A percentile compares a stretch with the other conserved stretches of the same genome.
phyloP scores from a whole-genome alignment of 2,329 filamentous ascomycete species.

The Pseudocercospora eumusae region DNA sequence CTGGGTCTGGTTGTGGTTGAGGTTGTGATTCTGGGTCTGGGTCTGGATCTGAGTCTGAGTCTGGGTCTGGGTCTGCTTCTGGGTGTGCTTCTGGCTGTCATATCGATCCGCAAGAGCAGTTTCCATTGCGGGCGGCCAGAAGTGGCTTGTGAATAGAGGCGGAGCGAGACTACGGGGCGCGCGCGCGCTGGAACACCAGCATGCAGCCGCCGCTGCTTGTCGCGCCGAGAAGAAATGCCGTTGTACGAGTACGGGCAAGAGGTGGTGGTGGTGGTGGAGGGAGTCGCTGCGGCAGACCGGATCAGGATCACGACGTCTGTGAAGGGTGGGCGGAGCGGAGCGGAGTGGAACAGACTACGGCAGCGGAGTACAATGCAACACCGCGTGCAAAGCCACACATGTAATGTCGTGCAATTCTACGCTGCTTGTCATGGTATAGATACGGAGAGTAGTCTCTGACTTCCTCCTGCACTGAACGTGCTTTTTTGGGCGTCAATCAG shows the following conservation, averaged over 20 bases:
- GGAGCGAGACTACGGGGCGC: neutral
- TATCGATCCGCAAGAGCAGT: conserved; percentile 6
- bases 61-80: conserved; percentile 15
- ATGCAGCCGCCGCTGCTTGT: neutral
- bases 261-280: no score
- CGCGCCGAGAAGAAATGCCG: neutral
- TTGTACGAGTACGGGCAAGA: neutral
- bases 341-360: neutral
- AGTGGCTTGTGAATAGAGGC: neutral
- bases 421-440: no score
- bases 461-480: no score
- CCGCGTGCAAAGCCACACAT: neutral
- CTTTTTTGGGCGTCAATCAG: conserved; percentile 5
- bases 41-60: no score
- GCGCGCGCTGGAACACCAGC: neutral
- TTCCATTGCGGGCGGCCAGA: neutral
- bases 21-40: conserved; percentile 6
- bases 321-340: neutral
- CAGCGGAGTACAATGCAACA: no score
- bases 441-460: no score
- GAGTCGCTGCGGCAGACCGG: neutral
- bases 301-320: neutral
- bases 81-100: conserved; percentile 10
- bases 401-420: neutral
- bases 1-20: conserved; percentile 14